These are phyloP conservation scores for Fusarium acutatum DNA, from an alignment of 2,329 filamentous ascomycete species.

Conservation along the genomic window DNA sequence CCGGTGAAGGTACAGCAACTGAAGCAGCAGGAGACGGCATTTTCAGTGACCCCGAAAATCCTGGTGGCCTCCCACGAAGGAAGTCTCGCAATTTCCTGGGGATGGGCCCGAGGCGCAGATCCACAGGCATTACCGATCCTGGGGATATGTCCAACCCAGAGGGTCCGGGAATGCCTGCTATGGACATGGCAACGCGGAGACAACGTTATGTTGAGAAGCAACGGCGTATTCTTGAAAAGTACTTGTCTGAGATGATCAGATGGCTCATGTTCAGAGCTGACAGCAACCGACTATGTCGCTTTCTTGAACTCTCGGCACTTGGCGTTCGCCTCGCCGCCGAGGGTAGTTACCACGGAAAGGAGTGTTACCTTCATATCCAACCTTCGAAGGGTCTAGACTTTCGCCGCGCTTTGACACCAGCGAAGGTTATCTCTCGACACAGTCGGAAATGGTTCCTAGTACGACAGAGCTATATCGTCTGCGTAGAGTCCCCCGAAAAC, in stretches of 20 bases:
- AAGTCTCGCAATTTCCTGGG: conserved; percentile 64
- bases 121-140: conserved; percentile 59
- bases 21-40: conserved; percentile 68
- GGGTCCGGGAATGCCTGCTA: conserved; percentile 57
- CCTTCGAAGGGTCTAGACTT: conserved; percentile 90
- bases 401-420: conserved; percentile 79
- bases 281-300: conserved; percentile 94
- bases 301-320: conserved; percentile 91
- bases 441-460: conserved; percentile 97
- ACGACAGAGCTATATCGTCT: conserved; percentile 96
- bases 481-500: conserved; percentile 97
- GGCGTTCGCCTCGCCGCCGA: conserved; percentile 94
- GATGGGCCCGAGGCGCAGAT: conserved; percentile 57
- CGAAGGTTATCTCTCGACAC: conserved; percentile 82
- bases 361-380: conserved; percentile 92
- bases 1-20: conserved; percentile 64
- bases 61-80: conserved; percentile 50
- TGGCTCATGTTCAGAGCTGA: conserved; percentile 97
- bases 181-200: conserved; percentile 54
- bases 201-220: conserved; percentile 81
- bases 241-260: conserved; percentile 91
- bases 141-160: conserved; percentile 55
- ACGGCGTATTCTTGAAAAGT: conserved; percentile 85
- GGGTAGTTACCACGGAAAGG: conserved; percentile 96
- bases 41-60: conserved; percentile 47